phyloP scores from a whole-genome alignment of 75 land plant species.

The Sequoiadendron giganteum region DNA sequence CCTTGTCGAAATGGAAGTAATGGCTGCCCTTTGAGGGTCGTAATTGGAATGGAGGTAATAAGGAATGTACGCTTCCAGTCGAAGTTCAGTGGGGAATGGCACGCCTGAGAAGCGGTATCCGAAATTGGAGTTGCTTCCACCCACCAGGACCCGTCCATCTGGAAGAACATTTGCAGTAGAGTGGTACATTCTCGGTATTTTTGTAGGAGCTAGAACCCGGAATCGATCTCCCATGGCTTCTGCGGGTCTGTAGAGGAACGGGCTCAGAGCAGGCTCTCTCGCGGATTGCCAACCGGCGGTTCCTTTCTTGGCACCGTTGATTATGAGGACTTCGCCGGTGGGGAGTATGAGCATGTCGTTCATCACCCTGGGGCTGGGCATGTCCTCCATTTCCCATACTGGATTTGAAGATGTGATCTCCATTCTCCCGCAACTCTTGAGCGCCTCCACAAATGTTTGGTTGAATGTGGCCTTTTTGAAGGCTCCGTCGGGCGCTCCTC shows the following conservation, averaged over 20 bases:
- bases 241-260: constrained; percentile 43
- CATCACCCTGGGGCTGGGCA: constrained; percentile 77
- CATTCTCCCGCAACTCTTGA: constrained; percentile 49
- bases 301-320: constrained; percentile 62
- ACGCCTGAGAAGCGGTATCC: constrained; percentile 41
- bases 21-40: constrained; percentile 13
- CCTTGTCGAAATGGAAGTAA: constrained; percentile 2
- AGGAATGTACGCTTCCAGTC: constrained; percentile 44
- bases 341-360: constrained; percentile 79
- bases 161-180: constrained; percentile 51
- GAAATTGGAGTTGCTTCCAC: constrained; percentile 55
- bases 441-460: constrained; percentile 27
- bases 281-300: constrained; percentile 62
- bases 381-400: constrained; percentile 61
- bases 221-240: constrained; percentile 14
- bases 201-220: constrained; percentile 24
- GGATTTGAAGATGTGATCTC: constrained; percentile 48
- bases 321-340: constrained; percentile 60
- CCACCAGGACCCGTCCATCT: constrained; percentile 58
- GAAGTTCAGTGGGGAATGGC: constrained; percentile 63
- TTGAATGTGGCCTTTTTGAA: constrained; percentile 10
- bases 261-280: constrained; percentile 35
- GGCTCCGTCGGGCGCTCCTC: constrained; percentile 48
- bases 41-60: constrained; percentile 18
- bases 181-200: constrained; percentile 62